These are phyloP conservation scores for Malassezia cuniculi DNA, from an alignment of 1,284 basidiomycete genomes.

Conservation along the genomic window DNA sequence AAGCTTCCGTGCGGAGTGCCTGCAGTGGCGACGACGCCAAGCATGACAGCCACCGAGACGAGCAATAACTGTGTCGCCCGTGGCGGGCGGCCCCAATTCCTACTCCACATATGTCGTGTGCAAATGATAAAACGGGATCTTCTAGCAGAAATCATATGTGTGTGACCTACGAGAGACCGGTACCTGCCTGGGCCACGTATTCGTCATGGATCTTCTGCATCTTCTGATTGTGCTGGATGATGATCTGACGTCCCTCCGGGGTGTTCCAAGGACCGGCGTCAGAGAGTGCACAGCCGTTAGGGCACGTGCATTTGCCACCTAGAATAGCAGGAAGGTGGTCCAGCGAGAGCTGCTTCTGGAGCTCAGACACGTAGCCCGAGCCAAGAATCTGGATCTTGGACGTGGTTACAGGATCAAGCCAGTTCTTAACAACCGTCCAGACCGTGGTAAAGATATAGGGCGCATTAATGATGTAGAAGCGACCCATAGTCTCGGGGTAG, in stretches of 20 bases:
- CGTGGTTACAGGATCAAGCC: slow-evolving; percentile 89
- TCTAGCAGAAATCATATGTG: too few species aligned
- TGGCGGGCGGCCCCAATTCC: too few species aligned
- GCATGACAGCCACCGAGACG: too few species aligned
- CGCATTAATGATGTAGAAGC: slow-evolving; percentile 70
- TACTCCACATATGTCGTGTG: too few species aligned
- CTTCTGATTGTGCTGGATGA: slow-evolving; percentile 31
- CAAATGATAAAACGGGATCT: too few species aligned
- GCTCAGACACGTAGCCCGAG: slow-evolving; percentile 26
- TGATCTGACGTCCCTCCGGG: slow-evolving; percentile 37
- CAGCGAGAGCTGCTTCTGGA: slow-evolving; percentile 52
- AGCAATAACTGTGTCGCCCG: too few species aligned
- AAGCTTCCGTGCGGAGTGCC: too few species aligned
- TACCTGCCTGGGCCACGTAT: too few species aligned
- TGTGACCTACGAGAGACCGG: too few species aligned
- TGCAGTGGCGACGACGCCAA: too few species aligned
- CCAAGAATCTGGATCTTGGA: slow-evolving; percentile 52
- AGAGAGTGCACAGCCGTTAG: slow-evolving; percentile 69
- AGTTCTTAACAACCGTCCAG: slow-evolving; percentile 79
- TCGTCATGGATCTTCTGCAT: slow-evolving; percentile 17
- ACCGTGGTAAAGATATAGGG: slow-evolving; percentile 82
- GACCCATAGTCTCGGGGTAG: slow-evolving; percentile 71
- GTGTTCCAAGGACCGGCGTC: slow-evolving; percentile 87
- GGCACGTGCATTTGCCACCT: slow-evolving; percentile 69
- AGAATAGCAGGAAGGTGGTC: slow-evolving; percentile 74